phyloP scores from a whole-genome alignment of 2,329 filamentous ascomycete species.

The Remersonia thermophila region DNA sequence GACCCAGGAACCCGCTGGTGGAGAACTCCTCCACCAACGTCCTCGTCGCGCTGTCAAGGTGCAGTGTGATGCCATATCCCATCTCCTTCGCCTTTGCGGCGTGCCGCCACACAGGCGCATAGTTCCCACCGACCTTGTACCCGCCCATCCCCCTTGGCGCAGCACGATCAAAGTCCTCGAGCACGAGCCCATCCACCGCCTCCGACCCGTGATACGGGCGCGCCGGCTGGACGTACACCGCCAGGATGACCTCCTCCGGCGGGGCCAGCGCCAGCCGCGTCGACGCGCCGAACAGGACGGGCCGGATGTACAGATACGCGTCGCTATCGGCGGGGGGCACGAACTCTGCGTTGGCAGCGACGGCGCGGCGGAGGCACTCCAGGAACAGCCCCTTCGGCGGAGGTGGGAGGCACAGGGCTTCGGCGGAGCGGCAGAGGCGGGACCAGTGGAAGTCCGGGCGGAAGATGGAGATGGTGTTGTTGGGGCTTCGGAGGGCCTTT shows the following conservation, averaged over 20 bases:
- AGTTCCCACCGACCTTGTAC: constrained; percentile 59
- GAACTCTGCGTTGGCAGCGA: constrained; percentile 52
- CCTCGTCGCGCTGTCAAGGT: constrained; percentile 53
- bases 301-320: constrained; percentile 56
- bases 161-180: constrained; percentile 57
- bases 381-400: constrained; percentile 48
- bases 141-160: constrained; percentile 54
- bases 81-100: constrained; percentile 47
- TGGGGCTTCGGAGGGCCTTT: constrained; percentile 76
- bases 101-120: constrained; percentile 52
- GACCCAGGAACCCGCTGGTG: constrained; percentile 54
- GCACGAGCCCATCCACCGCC: constrained; percentile 50
- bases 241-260: constrained; percentile 53
- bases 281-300: constrained; percentile 51
- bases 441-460: constrained; percentile 49
- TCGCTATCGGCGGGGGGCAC: constrained; percentile 52
- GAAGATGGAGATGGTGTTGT: constrained; percentile 53
- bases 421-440: constrained; percentile 50
- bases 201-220: constrained; percentile 54
- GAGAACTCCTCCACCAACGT: constrained; percentile 57
- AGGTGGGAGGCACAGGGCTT: constrained; percentile 49
- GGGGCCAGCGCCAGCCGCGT: constrained; percentile 51
- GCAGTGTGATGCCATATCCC: constrained; percentile 55
- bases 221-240: constrained; percentile 50
- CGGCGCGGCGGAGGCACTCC: constrained; percentile 45